These are phyloP conservation scores for Trichoderma afroharzianum DNA, from an alignment of 2,329 filamentous ascomycete species.

Conservation along the genomic window DNA sequence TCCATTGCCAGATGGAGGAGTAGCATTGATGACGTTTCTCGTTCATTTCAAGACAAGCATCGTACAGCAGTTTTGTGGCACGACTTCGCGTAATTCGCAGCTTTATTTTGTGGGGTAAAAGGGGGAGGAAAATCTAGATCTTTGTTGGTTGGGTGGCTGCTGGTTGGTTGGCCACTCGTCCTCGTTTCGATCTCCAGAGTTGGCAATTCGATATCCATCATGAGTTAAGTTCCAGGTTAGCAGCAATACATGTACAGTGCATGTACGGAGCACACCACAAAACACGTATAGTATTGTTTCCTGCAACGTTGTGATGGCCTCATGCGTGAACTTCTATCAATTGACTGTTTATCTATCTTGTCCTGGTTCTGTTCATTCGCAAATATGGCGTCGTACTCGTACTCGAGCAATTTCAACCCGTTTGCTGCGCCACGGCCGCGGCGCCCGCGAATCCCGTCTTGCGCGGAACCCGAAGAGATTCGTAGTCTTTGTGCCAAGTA, in stretches of 20 bases:
- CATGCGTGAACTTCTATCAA: background rate
- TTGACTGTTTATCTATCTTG: background rate
- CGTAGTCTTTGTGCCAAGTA: background rate
- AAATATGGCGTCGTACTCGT: background rate
- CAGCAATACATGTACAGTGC: background rate
- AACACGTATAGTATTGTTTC: background rate
- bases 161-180: background rate
- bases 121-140: background rate
- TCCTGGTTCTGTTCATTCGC: background rate
- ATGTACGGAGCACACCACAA: background rate
- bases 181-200: background rate
- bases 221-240: background rate
- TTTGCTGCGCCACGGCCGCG: background rate
- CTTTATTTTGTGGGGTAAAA: conserved; percentile 1
- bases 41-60: background rate
- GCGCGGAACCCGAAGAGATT: background rate
- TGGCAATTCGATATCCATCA: background rate
- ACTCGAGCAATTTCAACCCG: background rate
- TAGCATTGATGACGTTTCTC: background rate
- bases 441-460: background rate
- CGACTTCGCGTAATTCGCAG: background rate
- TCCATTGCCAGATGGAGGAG: background rate
- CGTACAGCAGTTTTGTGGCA: background rate
- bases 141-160: background rate
- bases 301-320: background rate